Evolutionary conservation across 2,329 filamentous ascomycete species (phyloP).

Genomic region (Diaporthe velutina): DNA sequence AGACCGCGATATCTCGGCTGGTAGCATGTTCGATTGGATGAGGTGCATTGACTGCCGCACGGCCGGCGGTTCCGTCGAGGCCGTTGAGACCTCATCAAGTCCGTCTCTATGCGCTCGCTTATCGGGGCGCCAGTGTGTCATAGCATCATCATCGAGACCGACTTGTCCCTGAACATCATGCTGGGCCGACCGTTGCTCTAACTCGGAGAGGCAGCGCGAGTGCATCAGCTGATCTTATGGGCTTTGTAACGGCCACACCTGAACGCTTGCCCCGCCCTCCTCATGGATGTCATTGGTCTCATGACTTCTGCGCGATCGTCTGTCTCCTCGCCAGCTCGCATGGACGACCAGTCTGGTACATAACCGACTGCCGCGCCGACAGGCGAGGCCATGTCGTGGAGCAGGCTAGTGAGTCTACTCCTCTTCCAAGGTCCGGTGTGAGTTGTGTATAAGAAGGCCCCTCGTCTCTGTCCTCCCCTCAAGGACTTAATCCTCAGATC

Average conservation of each 20-base stretch:
- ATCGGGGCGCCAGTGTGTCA: conserved; percentile 5
- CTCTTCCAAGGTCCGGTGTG: neutral
- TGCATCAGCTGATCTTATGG: neutral
- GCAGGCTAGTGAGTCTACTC: neutral
- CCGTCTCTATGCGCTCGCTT: neutral
- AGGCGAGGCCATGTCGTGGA: neutral
- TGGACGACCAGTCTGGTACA: neutral
- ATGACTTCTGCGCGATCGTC: neutral
- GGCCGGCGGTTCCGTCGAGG: neutral
- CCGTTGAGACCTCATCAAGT: neutral
- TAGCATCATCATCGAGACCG: conserved; percentile 3
- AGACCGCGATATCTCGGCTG: neutral
- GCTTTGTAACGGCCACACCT: neutral
- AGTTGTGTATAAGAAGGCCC: conserved; percentile 23
- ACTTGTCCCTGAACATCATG: neutral
- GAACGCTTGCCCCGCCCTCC: neutral
- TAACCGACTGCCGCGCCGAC: conserved; percentile 10
- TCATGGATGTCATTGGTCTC: conserved; percentile 4
- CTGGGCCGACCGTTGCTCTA: neutral
- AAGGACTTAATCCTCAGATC: too few relatives aligned
- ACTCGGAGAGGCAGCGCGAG: neutral
- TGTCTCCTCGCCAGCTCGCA: neutral
- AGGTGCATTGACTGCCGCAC: neutral
- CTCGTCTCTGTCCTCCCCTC: neutral
- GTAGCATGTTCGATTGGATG: conserved; percentile 6